phyloP scores from a whole-genome alignment of 768 basidiomycete species.

The Kwoniella sp. region DNA sequence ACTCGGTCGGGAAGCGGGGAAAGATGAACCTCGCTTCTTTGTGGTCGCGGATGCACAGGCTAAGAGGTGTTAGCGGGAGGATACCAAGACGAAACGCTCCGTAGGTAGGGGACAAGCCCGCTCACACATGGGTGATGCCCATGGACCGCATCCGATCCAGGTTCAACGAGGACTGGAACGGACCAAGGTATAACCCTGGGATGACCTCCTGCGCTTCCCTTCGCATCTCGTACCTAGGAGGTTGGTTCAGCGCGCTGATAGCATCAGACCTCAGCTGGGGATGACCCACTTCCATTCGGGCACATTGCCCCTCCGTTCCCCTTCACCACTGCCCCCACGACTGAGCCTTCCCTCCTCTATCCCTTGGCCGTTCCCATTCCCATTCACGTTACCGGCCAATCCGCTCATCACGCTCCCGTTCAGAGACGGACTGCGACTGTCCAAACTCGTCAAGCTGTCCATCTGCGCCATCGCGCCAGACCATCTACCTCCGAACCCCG shows the following conservation, averaged over 20 bases:
- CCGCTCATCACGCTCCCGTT: not conserved
- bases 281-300: no score
- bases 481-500: no score
- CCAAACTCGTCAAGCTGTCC: no score
- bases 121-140: conserved; percentile 50
- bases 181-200: conserved; percentile 46
- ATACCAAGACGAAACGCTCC: no score
- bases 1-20: conserved; percentile 43
- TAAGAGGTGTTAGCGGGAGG: conserved; percentile 9
- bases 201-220: conserved; percentile 48
- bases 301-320: no score
- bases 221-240: conserved; percentile 49
- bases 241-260: not conserved
- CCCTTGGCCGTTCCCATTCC: no score
- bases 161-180: conserved; percentile 42
- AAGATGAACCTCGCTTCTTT: conserved; percentile 45
- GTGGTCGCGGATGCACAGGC: conserved; percentile 46
- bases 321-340: no score
- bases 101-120: not conserved
- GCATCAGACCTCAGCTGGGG: not conserved
- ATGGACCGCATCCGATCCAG: conserved; percentile 26
- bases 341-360: no score
- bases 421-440: not conserved
- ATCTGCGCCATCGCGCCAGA: no score
- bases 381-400: no score